Conservation (phyloP, 1,284 basidiomycete genomes). For the Fomes fomentarius region DNA sequence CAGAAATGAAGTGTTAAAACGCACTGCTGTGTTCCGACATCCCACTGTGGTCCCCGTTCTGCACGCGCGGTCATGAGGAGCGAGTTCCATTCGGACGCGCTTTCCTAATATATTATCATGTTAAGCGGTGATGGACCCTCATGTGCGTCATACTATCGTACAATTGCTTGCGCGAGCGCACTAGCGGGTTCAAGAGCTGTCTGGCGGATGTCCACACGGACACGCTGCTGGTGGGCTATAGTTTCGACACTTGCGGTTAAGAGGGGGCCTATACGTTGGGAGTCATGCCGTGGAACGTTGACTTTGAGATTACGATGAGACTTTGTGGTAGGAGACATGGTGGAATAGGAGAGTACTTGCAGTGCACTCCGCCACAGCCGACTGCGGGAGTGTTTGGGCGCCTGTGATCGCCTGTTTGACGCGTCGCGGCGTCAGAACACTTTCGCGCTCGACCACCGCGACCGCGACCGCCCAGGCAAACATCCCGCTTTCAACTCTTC, state of each 20-base stretch:
- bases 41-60: slow-evolving; percentile 82
- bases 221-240: slow-evolving; percentile 50
- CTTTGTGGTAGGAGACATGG: slow-evolving; percentile 59
- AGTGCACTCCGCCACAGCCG: not conserved
- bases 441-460: slow-evolving; percentile 21
- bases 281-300: slow-evolving; percentile 74
- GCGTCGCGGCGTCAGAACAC: slow-evolving; percentile 13
- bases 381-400: not conserved
- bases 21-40: slow-evolving; percentile 81
- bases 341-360: not conserved
- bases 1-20: slow-evolving; percentile 21
- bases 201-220: slow-evolving; percentile 61
- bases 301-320: slow-evolving; percentile 56
- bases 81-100: slow-evolving; percentile 85
- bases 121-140: too few species aligned
- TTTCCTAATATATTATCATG: too few species aligned
- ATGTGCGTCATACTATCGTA: slow-evolving; percentile 40
- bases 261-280: slow-evolving; percentile 67
- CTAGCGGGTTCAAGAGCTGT: slow-evolving; percentile 58
- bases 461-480: not conserved
- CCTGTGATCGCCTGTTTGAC: slow-evolving; percentile 10
- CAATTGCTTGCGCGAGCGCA: slow-evolving; percentile 60
- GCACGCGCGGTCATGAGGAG: slow-evolving; percentile 75
- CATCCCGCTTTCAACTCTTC: slow-evolving; percentile 1
- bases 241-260: slow-evolving; percentile 59